phyloP scores from a whole-genome alignment of 2,329 filamentous ascomycete species.

The Microsporum audouinii region DNA sequence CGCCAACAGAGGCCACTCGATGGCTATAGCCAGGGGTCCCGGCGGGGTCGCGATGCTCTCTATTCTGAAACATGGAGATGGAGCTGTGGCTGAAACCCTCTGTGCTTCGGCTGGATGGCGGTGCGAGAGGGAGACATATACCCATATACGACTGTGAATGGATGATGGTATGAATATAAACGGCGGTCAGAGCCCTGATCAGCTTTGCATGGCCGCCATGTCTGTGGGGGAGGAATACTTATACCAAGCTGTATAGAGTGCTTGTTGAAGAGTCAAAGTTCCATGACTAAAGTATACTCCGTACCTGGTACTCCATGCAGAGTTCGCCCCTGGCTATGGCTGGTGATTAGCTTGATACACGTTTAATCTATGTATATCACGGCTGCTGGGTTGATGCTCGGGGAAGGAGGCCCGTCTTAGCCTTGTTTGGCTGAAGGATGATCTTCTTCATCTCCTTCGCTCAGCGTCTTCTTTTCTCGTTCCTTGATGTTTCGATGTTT shows the following conservation, averaged over 20 bases:
- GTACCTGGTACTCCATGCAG: neutral
- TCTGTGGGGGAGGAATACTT: no score
- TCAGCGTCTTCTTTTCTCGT: neutral
- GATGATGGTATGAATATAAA: no score
- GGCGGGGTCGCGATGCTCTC: neutral
- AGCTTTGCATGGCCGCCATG: no score
- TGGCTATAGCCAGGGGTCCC: neutral
- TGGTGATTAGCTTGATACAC: neutral
- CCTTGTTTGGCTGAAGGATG: neutral
- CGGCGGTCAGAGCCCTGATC: neutral
- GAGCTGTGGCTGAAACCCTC: neutral
- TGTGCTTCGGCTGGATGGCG: neutral
- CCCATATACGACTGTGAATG: neutral
- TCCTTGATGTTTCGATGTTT: no score
- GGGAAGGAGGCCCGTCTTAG: neutral
- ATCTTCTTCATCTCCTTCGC: neutral
- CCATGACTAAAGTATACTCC: no score
- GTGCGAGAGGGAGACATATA: neutral
- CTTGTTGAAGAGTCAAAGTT: no score
- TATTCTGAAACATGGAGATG: neutral
- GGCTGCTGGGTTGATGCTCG: neutral
- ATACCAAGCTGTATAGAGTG: no score
- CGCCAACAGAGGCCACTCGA: neutral
- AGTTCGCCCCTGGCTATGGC: neutral
- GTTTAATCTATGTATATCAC: neutral